phyloP scores from a whole-genome alignment of 225 moss, liverwort and hornwort genomes.

The Polytrichum formosum region DNA sequence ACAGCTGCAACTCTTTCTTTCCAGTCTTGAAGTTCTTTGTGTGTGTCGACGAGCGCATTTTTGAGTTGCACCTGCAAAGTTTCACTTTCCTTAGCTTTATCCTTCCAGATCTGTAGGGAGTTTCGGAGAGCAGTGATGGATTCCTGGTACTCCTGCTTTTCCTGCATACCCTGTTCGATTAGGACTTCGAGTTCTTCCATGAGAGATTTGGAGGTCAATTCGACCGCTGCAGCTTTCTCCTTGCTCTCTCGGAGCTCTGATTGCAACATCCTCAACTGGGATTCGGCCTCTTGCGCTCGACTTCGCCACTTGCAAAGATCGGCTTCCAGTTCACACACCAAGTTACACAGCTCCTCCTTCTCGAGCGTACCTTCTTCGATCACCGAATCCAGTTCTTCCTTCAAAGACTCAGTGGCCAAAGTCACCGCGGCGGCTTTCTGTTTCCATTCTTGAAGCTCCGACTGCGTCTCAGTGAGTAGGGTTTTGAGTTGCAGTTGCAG shows the following conservation, averaged over 20 bases:
- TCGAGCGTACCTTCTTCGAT: constrained; percentile 42
- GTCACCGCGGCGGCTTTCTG: constrained; percentile 27
- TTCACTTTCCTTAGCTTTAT: constrained; percentile 21
- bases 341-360: constrained; percentile 27
- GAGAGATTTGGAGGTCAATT: constrained; percentile 17
- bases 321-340: constrained; percentile 22
- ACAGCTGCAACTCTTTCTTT: constrained; percentile 30
- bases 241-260: constrained; percentile 21
- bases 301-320: constrained; percentile 17
- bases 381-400: constrained; percentile 37
- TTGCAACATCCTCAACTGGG: constrained; percentile 19
- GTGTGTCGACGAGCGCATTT: constrained; percentile 23
- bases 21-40: constrained; percentile 29
- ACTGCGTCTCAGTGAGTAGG: constrained; percentile 21
- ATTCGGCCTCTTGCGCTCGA: constrained; percentile 11
- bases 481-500: constrained; percentile 32
- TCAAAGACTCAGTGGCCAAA: constrained; percentile 31
- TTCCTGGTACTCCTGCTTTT: constrained; percentile 18
- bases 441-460: constrained; percentile 39
- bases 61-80: constrained; percentile 19
- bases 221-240: constrained; percentile 16
- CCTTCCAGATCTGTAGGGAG: constrained; percentile 22
- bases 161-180: constrained; percentile 18
- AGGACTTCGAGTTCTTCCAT: constrained; percentile 31
- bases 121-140: constrained; percentile 15